Conservation (phyloP, 306 rosid genomes). For the Gastrolobium villosum region DNA sequence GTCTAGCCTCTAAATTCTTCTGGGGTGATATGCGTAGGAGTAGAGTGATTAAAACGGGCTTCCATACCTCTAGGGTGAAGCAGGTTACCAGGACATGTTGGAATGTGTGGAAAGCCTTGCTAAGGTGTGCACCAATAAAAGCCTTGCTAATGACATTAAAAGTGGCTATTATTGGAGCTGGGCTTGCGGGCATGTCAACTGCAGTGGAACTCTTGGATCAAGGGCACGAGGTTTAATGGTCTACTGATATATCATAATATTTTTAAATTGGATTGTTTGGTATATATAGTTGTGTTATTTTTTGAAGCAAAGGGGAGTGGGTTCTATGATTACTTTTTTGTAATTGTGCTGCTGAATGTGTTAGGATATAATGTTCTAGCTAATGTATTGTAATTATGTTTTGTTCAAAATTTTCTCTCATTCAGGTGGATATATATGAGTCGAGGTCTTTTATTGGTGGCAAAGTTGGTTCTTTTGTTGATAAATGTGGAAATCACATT, state of each 20-base stretch:
- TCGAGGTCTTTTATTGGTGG: conserved; percentile 94
- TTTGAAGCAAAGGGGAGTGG: conserved; percentile 21
- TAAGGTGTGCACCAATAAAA: conserved; percentile 66
- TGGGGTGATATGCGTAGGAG: too few species aligned
- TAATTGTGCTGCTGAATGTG: conserved; percentile 21
- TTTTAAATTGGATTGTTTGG: conserved; percentile 40
- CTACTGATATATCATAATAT: neutral
- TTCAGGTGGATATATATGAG: conserved; percentile 95
- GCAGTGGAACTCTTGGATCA: conserved; percentile 98
- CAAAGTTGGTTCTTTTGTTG: conserved; percentile 97
- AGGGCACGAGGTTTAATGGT: conserved; percentile 86
- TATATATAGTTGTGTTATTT: neutral
- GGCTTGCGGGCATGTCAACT: conserved; percentile 98
- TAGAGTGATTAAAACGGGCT: too few species aligned
- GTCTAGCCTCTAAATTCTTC: too few species aligned
- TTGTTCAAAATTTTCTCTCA: conserved; percentile 32
- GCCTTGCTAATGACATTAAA: too few species aligned
- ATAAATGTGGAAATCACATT: conserved; percentile 88
- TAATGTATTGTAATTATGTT: conserved; percentile 37
- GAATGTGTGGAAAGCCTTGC: conserved; percentile 78
- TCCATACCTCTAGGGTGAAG: conserved; percentile 78
- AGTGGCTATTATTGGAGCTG: conserved; percentile 98
- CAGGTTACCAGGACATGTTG: conserved; percentile 78
- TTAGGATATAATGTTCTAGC: neutral
- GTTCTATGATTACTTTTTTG: neutral